Base-by-base conservation (phyloP, 1,139 yeast genomes). In the Hansenula sp. region DNA sequence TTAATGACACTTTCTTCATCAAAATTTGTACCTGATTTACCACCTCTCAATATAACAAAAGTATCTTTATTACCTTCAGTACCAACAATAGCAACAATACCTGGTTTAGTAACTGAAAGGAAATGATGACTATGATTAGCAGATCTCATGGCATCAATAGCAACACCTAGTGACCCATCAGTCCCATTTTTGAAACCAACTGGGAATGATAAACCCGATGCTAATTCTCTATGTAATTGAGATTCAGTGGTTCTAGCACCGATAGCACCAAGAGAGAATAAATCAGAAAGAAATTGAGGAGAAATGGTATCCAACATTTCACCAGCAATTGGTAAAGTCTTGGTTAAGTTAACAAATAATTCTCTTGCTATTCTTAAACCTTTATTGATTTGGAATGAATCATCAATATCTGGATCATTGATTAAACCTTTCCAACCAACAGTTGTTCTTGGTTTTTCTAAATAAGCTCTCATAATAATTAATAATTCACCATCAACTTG, bases 391-490 rank as follows among this genome's bases (percentile, higher is more conserved):
- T 90, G 82, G 81, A 88, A 91, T 45, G 97, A 78, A 48, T 89
- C 91, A 63, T 93, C 96, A 56, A 93, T 85, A 60, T 93, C 96
- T 21, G 99, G 99, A 67, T 93, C 99, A 65, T 93, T 93, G 60
- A 93, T 91, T 58, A 93, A 76, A 53, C 97, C 99, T 69, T 93
- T 93, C 99, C 99, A 93, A 49, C 99, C 99, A 43, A 93, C 98
- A 21, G 98, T 93, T 43, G 99, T 93, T 71, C 99, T 82, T 53
- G 99, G 99, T 70, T 93, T 93, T 68, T 93, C 99, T 60, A 93
- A 76, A 72, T 93, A 93, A 4, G 98, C 98, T 72, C 99, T 83
- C 99, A 93, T 93, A 49, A 93, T 86, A 49, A 93, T 83, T 52
- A 81, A 79, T 45, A 93, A 76, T 57, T 91, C 97, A 41, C 78